phyloP scores from a whole-genome alignment of 1,284 basidiomycete species.

The Trichosporon coremiiforme region DNA sequence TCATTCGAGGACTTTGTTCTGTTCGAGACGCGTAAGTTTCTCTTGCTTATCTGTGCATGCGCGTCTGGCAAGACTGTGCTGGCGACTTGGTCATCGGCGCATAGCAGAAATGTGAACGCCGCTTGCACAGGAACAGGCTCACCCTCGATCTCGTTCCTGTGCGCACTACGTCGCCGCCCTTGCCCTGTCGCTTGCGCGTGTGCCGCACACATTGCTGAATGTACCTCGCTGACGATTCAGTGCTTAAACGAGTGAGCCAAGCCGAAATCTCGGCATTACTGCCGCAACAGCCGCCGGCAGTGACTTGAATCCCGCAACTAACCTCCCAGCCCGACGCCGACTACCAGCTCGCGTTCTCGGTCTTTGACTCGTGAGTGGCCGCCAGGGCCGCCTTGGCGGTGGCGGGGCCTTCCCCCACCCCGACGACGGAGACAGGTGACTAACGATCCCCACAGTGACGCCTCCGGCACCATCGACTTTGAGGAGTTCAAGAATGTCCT shows the following conservation, averaged over 20 bases:
- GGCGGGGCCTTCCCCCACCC: background rate
- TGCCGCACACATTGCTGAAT: too few relatives aligned
- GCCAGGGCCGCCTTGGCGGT: background rate
- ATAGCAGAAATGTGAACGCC: background rate
- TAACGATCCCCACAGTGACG: constrained; percentile 63
- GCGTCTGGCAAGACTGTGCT: too few relatives aligned
- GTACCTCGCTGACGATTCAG: constrained; percentile 32
- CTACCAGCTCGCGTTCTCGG: constrained; percentile 94
- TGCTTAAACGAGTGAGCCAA: constrained; percentile 48
- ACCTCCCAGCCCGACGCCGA: constrained; percentile 76
- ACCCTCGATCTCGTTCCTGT: background rate
- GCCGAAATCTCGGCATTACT: constrained; percentile 2
- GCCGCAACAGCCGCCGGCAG: constrained; percentile 12
- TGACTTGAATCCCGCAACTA: background rate
- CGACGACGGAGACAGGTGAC: constrained; percentile 6
- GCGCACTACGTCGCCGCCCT: constrained; percentile 1
- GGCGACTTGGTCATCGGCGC: background rate
- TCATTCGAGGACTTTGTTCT: constrained; percentile 93
- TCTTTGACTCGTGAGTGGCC: constrained; percentile 82
- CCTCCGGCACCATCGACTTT: constrained; percentile 83
- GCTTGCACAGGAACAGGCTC: background rate
- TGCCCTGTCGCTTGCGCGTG: background rate
- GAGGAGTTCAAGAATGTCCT: constrained; percentile 92
- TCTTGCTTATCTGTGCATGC: constrained; percentile 4
- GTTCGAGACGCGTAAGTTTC: constrained; percentile 70